Evolutionary conservation across 306 rosid genomes (phyloP).

Genomic region (Sicyos edulis): DNA sequence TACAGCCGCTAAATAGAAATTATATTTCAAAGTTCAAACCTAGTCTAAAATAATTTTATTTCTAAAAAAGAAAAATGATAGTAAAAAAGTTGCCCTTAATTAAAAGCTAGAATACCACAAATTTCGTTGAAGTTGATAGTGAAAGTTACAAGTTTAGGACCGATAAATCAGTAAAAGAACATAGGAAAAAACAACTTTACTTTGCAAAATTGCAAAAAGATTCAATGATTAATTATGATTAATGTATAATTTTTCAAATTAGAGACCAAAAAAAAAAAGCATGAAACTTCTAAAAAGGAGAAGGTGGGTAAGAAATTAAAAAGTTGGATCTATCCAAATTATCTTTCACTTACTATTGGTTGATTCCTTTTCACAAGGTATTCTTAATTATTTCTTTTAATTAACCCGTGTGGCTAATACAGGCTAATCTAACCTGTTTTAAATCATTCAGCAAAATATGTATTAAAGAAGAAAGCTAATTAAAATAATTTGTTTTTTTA

Average conservation of each 20-base stretch:
- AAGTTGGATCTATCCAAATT: slow-evolving; percentile 8
- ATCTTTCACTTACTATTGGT: background rate
- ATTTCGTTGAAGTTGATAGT: too few relatives aligned
- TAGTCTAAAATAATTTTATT: too few relatives aligned
- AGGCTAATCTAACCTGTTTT: background rate
- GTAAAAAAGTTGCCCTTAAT: too few relatives aligned
- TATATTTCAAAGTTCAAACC: too few relatives aligned
- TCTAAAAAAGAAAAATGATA: too few relatives aligned
- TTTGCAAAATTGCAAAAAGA: background rate
- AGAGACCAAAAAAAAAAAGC: background rate
- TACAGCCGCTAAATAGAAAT: too few relatives aligned
- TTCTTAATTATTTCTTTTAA: background rate
- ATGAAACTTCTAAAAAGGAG: background rate
- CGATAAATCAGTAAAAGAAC: too few relatives aligned
- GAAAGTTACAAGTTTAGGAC: too few relatives aligned
- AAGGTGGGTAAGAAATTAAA: slow-evolving; percentile 9
- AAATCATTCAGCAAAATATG: background rate
- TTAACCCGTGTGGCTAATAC: background rate
- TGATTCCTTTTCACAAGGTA: background rate
- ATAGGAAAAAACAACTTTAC: background rate
- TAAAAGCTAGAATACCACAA: too few relatives aligned
- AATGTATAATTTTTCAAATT: background rate
- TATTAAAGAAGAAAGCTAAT: background rate
- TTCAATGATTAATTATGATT: background rate
- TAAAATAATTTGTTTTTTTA: too few relatives aligned